Conservation (phyloP, 2,329 filamentous ascomycete species). For the Talaromyces sp. region DNA sequence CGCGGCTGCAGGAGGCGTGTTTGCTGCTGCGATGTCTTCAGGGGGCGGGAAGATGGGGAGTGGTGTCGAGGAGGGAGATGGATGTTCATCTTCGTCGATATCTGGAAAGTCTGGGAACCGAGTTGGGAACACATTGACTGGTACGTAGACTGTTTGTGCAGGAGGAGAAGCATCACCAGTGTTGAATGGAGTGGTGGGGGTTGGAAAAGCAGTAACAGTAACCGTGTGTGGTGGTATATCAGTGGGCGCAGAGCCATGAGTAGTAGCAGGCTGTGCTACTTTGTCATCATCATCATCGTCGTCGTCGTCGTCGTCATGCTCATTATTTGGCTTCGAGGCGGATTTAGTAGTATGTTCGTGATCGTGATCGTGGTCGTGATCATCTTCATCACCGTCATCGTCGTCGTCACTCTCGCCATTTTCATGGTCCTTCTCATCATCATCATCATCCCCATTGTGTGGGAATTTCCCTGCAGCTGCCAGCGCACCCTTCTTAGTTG, state of each 20-base stretch:
- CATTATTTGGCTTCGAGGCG: background rate
- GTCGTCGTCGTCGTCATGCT: background rate
- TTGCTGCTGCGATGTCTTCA: background rate
- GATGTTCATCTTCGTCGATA: background rate
- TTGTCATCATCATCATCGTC: background rate
- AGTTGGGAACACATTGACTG: constrained; percentile 2
- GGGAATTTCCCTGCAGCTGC: background rate
- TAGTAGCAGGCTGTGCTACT: background rate
- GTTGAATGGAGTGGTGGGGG: background rate
- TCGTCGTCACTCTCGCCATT: background rate
- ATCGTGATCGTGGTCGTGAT: background rate
- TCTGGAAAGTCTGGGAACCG: background rate
- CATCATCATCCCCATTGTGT: background rate
- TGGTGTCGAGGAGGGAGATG: background rate
- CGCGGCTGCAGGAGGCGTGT: background rate
- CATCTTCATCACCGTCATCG: background rate
- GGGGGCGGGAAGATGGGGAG: constrained; percentile 1
- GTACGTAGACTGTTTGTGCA: constrained; percentile 3
- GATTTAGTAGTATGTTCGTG: background rate
- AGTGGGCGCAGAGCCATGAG: background rate
- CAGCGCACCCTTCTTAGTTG: constrained; percentile 9
- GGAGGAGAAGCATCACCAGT: background rate
- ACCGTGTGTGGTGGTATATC: background rate
- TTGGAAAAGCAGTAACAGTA: background rate
- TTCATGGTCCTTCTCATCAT: background rate